Evolutionary conservation across 805 yeast species (phyloP), one percentile per base, ranked within the genome.

Genomic region (Saturnispora saitoi): DNA sequence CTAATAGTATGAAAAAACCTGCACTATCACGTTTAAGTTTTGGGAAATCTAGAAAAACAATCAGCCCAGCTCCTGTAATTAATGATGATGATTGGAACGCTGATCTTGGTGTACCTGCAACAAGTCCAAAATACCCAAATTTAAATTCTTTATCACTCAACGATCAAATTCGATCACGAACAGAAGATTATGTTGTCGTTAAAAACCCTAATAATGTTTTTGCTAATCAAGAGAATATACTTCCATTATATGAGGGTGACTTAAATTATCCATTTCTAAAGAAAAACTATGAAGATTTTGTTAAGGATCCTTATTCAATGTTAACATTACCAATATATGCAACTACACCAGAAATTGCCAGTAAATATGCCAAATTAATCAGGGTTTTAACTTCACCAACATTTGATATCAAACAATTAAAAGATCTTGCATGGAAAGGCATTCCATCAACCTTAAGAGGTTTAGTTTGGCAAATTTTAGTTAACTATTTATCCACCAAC

Each of bases 361-460:
- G 82, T 15, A 74, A 86, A 48, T 81, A 83, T 56, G 68, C 74
- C 43, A 80, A 80, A 62, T 88, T 89, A 63, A 83, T 81, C 48
- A 71, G 72, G 29, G 71, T 87, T 3, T 65, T 91, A 31, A 66
- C 70, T 6, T 67, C 65, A 24, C 72, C 72, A 47, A 68, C 70
- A n/a, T 79, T 90, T 32, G 86, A 87, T 54, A 63, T 86, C 50
- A 73, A 72, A 43, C 89, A 82, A 45, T 70, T 93, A 47, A 75
- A 87, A 53, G 80, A 84, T 60, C 73, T 89, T 45, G 77, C 96
- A 15, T 93, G 99, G 98, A 85, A 90, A 58, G 99, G 99, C 2
- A 78, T 93, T 5, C 98, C 99, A 0, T 68, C 75, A 11, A 82
- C 81, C 49, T 71, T 89, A 49, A 72, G 98, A 50, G 86, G 97